Conservation (phyloP, 495 filamentous ascomycete species). For the Hypomontagnella monticulosa region DNA sequence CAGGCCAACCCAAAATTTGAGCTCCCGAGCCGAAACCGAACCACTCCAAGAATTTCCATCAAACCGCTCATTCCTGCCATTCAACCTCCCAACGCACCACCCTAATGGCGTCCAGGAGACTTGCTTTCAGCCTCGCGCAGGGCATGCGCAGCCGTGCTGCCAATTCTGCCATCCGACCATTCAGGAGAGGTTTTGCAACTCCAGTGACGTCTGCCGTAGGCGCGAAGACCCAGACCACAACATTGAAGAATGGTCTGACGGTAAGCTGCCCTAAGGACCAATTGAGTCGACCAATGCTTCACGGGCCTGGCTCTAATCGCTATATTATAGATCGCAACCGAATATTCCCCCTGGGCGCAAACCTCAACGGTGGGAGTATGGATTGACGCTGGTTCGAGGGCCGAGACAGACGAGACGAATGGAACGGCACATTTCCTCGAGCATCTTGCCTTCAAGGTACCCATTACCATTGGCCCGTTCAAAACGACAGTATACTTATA, state of each 20-base stretch:
- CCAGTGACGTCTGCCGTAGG: conserved; percentile 71
- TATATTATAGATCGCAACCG: conserved; percentile 82
- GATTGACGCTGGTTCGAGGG: conserved; percentile 98
- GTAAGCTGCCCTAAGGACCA: conserved; percentile 65
- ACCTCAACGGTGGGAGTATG: conserved; percentile 98
- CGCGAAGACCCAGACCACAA: conserved; percentile 90
- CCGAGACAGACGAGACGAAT: conserved; percentile 98
- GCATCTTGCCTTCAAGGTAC: conserved; percentile 99
- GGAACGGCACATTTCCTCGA: conserved; percentile 99
- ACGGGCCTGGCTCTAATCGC: conserved; percentile 39
- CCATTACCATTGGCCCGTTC: conserved; percentile 7
- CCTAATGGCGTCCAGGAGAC: conserved; percentile 90
- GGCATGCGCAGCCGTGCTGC: conserved; percentile 84
- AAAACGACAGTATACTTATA: conserved; percentile 32
- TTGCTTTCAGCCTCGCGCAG: conserved; percentile 88
- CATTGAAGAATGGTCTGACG: conserved; percentile 95
- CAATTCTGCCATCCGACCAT: conserved; percentile 73
- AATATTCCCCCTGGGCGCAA: conserved; percentile 98
- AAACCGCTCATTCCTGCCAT: conserved; percentile 56
- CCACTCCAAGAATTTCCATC: conserved; percentile 46
- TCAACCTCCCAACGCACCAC: conserved; percentile 46
- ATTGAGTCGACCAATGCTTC: conserved; percentile 39
- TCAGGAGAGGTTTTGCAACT: conserved; percentile 86
- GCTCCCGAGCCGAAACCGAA: conserved; percentile 45
- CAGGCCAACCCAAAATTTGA: conserved; percentile 47